Evolutionary conservation across 2,329 filamentous ascomycete species (phyloP).

Genomic region (Ustulina deusta): DNA sequence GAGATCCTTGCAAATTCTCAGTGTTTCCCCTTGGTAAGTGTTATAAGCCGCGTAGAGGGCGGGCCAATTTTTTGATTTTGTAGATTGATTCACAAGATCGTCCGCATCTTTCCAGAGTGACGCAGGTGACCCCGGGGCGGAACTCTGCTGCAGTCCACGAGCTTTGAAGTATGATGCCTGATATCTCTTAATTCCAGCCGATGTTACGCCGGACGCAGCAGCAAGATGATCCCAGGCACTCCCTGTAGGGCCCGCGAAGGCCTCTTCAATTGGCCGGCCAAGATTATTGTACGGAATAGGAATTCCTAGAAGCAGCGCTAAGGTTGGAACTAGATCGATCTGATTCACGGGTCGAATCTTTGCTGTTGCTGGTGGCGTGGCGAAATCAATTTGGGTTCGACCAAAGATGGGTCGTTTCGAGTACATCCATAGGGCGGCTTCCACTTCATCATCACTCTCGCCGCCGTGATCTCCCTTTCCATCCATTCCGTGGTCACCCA

Average conservation of each 20-base stretch:
- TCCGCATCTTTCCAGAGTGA: conserved; percentile 70
- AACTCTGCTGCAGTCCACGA: conserved; percentile 73
- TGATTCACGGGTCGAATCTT: conserved; percentile 83
- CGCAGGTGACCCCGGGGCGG: conserved; percentile 65
- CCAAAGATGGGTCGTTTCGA: conserved; percentile 89
- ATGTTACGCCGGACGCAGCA: conserved; percentile 78
- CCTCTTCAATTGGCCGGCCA: conserved; percentile 92
- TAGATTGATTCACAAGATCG: conserved; percentile 49
- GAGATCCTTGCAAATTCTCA: conserved; percentile 81
- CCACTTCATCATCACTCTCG: conserved; percentile 94
- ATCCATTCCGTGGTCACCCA: conserved; percentile 99
- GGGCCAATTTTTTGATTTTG: conserved; percentile 55
- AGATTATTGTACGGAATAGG: conserved; percentile 98
- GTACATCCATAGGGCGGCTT: conserved; percentile 98
- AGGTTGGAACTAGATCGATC: conserved; percentile 94
- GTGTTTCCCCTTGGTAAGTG: conserved; percentile 81
- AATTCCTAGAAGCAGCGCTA: conserved; percentile 87
- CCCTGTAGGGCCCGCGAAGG: conserved; percentile 79
- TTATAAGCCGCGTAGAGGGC: conserved; percentile 70
- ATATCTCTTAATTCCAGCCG: conserved; percentile 90
- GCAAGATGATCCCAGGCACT: conserved; percentile 82
- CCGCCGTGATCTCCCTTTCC: conserved; percentile 97
- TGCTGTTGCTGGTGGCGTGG: conserved; percentile 73
- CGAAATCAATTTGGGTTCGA: conserved; percentile 71
- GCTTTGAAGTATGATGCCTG: conserved; percentile 84